phyloP scores from a whole-genome alignment of 2,329 filamentous ascomycete species.

The Thielaviopsis cerberus region DNA sequence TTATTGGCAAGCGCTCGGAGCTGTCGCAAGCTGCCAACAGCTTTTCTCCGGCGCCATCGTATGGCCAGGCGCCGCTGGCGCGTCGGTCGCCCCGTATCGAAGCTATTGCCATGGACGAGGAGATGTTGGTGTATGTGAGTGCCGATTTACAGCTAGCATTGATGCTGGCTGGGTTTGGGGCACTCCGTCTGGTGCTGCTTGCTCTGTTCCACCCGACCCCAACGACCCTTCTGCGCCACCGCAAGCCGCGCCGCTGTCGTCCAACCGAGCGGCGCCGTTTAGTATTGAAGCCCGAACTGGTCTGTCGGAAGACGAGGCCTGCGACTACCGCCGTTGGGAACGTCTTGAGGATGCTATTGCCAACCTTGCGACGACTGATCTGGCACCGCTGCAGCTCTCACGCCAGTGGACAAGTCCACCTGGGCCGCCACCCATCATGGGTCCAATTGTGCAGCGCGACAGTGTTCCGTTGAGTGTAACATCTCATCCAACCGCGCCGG shows the following conservation, averaged over 20 bases:
- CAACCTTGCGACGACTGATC: constrained; percentile 1
- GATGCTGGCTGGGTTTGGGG: constrained; percentile 62
- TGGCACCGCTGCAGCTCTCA: constrained; percentile 3
- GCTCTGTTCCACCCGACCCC: constrained; percentile 14
- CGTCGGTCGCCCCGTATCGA: constrained; percentile 18
- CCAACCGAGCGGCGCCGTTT: constrained; percentile 22
- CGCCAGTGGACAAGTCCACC: constrained; percentile 11
- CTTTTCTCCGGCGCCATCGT: constrained; percentile 4
- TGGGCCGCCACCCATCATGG: not conserved
- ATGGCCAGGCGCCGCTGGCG: constrained; percentile 11
- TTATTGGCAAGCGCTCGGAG: constrained; percentile 38
- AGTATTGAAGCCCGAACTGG: constrained; percentile 31
- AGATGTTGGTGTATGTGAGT: constrained; percentile 70
- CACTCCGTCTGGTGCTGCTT: constrained; percentile 5
- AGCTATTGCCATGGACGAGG: constrained; percentile 48
- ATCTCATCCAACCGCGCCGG: not conserved
- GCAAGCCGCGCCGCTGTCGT: constrained; percentile 13
- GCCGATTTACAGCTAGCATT: constrained; percentile 59
- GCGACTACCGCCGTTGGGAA: constrained; percentile 68
- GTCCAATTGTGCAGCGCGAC: not conserved
- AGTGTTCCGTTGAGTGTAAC: not conserved
- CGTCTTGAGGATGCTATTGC: constrained; percentile 36
- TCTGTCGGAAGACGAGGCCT: constrained; percentile 35
- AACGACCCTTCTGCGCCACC: constrained; percentile 11
- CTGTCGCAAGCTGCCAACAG: constrained; percentile 14